Conservation (phyloP, 495 filamentous ascomycete species). For the Xylaria intraflava region DNA sequence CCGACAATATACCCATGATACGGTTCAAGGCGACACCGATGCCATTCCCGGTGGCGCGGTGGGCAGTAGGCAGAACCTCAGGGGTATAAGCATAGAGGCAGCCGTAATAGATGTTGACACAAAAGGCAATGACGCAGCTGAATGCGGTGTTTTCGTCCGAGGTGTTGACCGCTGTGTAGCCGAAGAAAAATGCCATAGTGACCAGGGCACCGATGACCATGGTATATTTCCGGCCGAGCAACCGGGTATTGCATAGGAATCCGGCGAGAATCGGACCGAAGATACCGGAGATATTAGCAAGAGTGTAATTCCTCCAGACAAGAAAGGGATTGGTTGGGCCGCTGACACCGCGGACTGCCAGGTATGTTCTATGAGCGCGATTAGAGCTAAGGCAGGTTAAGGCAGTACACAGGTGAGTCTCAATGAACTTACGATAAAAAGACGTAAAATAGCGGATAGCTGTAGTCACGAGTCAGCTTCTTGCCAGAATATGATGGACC, state of each 20-base stretch:
- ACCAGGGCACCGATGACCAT: constrained; percentile 59
- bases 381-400: constrained; percentile 13
- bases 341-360: constrained; percentile 31
- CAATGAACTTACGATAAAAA: constrained; percentile 46
- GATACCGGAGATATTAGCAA: constrained; percentile 58
- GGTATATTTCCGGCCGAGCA: constrained; percentile 57
- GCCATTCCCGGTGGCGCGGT: constrained; percentile 65
- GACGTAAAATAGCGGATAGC: constrained; percentile 63
- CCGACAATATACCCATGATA: constrained; percentile 65
- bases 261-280: constrained; percentile 60
- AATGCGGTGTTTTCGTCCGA: constrained; percentile 57
- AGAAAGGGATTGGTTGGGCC: constrained; percentile 41
- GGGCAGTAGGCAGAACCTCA: constrained; percentile 58
- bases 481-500: no score
- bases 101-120: constrained; percentile 66
- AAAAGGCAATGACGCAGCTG: constrained; percentile 60
- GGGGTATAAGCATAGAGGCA: constrained; percentile 59
- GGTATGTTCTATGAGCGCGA: constrained; percentile 28
- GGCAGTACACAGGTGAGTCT: background rate
- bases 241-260: constrained; percentile 51
- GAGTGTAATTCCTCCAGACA: constrained; percentile 66
- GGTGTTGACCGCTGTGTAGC: constrained; percentile 57
- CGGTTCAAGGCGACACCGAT: constrained; percentile 63
- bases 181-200: constrained; percentile 63
- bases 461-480: constrained; percentile 15